Conservation (phyloP, 2,329 filamentous ascomycete species). For the Fusarium kyushuense region DNA sequence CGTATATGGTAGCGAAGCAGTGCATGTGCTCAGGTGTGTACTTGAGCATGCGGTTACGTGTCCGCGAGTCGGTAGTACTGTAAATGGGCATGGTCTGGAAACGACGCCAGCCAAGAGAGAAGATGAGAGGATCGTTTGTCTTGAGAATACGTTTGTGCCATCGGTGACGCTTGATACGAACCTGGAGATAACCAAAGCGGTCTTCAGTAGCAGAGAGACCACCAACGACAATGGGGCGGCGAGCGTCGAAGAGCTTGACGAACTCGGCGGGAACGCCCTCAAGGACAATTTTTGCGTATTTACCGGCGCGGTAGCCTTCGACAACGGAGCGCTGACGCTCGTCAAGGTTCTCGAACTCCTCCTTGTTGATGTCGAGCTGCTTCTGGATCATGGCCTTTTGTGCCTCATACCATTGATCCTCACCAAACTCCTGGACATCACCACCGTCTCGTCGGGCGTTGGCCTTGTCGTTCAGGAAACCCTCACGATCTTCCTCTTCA, state of each 20-base stretch:
- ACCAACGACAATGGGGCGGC: constrained; percentile 86
- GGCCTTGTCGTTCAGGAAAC: constrained; percentile 90
- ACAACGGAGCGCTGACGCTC: constrained; percentile 84
- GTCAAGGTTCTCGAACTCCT: constrained; percentile 90
- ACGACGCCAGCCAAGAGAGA: constrained; percentile 94
- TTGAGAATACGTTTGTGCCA: constrained; percentile 99
- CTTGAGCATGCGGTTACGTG: constrained; percentile 96
- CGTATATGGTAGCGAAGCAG: constrained; percentile 96
- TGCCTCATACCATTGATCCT: constrained; percentile 98
- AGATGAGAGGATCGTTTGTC: constrained; percentile 96
- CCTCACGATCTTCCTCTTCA: constrained; percentile 97
- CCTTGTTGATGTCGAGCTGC: constrained; percentile 95
- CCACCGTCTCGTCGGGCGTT: constrained; percentile 77
- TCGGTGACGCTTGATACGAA: constrained; percentile 94
- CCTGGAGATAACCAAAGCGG: constrained; percentile 93
- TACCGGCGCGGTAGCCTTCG: constrained; percentile 91
- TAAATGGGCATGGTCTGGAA: constrained; percentile 95
- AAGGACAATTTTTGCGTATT: constrained; percentile 91
- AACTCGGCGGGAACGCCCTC: constrained; percentile 94
- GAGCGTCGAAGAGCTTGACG: constrained; percentile 81
- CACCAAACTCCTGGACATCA: constrained; percentile 84
- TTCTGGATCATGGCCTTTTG: constrained; percentile 96
- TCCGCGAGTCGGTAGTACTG: constrained; percentile 93
- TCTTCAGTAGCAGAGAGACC: constrained; percentile 95
- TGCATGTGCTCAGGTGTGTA: constrained; percentile 99